phyloP scores from a whole-genome alignment of 148 eudicot genomes.

The Silene uniflora region DNA sequence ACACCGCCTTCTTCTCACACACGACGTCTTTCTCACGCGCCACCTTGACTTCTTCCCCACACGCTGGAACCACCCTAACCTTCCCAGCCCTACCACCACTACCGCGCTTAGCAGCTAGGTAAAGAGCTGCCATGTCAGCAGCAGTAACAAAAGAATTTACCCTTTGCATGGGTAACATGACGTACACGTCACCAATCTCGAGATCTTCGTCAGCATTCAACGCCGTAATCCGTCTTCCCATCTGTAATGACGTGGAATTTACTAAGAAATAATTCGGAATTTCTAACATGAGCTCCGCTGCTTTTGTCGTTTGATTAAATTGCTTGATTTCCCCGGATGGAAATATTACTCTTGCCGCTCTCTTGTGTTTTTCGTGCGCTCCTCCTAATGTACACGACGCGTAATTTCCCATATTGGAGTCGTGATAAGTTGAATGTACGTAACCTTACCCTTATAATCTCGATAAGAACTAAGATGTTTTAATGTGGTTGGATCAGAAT shows the following conservation, averaged over 20 bases:
- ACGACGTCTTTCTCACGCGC: constrained; percentile 15
- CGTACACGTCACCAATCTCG: constrained; percentile 54
- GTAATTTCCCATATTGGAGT: constrained; percentile 63
- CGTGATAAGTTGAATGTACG: neutral
- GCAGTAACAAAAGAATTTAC: constrained; percentile 54
- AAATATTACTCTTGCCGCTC: constrained; percentile 45
- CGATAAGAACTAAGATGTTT: too few species aligned
- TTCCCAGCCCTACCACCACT: constrained; percentile 15
- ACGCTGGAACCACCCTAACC: constrained; percentile 51
- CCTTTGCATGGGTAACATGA: constrained; percentile 68
- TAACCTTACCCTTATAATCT: neutral
- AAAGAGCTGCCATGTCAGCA: constrained; percentile 67
- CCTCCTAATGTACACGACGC: constrained; percentile 60
- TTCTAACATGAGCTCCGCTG: constrained; percentile 87
- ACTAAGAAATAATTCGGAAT: constrained; percentile 56
- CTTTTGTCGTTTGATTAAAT: constrained; percentile 45
- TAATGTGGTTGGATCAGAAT: neutral
- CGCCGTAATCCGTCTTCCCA: constrained; percentile 55
- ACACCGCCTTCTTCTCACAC: neutral
- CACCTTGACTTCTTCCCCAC: constrained; percentile 19
- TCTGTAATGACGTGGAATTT: constrained; percentile 44
- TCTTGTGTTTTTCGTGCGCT: constrained; percentile 22
- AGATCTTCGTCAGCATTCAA: constrained; percentile 84
- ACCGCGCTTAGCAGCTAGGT: constrained; percentile 47
- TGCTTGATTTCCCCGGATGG: constrained; percentile 68